Percentiles rank a stretch among this genome's conserved stretches.
These are phyloP conservation scores for Barbarea vulgaris DNA, from an alignment of 345 rosid genomes.

Conservation along the genomic window DNA sequence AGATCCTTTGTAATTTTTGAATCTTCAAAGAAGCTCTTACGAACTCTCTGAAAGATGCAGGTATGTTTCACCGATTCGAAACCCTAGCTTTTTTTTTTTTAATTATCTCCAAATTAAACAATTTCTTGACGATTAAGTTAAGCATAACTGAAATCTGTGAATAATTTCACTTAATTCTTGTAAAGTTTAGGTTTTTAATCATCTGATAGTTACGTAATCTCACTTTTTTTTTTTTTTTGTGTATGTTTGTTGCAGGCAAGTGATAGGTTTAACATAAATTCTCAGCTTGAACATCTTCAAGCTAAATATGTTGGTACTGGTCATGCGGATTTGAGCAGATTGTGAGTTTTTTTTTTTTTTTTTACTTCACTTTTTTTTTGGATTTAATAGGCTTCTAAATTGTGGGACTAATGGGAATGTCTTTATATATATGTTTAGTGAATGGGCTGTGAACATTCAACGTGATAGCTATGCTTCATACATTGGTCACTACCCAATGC, in stretches of 20 bases:
- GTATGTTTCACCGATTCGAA: not conserved
- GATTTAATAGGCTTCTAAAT: not conserved
- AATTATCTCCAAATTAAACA: not conserved
- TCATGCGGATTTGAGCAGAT: constrained; percentile 92
- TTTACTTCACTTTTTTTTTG: not conserved
- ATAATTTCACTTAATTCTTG: not conserved
- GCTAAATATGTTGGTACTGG: constrained; percentile 98
- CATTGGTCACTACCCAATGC: constrained; percentile 78
- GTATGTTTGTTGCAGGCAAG: constrained; percentile 69
- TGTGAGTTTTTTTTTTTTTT: constrained; percentile 48
- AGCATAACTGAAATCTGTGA: not conserved
- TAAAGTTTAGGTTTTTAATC: constrained; percentile 1
- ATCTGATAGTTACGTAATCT: not conserved
- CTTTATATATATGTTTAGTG: constrained; percentile 42
- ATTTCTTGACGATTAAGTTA: not conserved
- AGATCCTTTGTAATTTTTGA: not conserved
- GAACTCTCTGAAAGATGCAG: constrained; percentile 23
- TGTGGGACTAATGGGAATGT: not conserved
- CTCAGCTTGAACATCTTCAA: constrained; percentile 98
- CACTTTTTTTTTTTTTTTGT: too few species aligned
- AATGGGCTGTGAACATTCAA: constrained; percentile 95
- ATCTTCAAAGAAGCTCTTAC: not conserved
- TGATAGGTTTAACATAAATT: constrained; percentile 96
- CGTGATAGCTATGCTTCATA: constrained; percentile 93
- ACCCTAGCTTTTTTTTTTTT: not conserved